Evolutionary conservation across 2,329 filamentous ascomycete species (phyloP), one percentile per base, ranked within the genome.

Genomic region (Beauveria sp.): DNA sequence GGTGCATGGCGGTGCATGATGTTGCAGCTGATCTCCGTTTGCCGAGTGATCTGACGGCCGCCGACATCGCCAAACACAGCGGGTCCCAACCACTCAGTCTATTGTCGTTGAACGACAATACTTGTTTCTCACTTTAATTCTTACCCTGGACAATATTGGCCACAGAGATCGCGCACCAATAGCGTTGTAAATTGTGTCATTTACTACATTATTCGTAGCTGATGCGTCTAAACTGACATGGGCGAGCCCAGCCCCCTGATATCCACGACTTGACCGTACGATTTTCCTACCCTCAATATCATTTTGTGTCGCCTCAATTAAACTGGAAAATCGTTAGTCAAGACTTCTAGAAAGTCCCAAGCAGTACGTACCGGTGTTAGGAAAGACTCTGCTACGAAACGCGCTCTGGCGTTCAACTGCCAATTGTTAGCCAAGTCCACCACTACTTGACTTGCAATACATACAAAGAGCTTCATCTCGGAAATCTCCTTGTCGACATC

Each of bases 401-500:
- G 88, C 74, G 95, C 95, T 77, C 95, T 85, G 62, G 95, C 93
- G 75, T 99, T 99, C 74, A 99, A 81, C 93, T 97, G 71, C 59
- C 38, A 12, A 42, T n/a, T 58, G 42, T 62, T 52, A 62, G 54
- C 59, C 38, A 64, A 62, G 73, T 51, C 70, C 66, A 34, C 24
- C 31, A 14, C 5, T 10, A 26, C 20, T 59, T 34, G 31, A 18
- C 2, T 46, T 3, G 22, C 49, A n/a, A 52, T 38, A 81, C 91
- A 68, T 84, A 97, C 93, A 77, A 99, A 99, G 70, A 99, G 88
- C 84, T 99, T 99, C 95, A 99, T 98, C 79, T 99, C 96, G 3
- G 95, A 98, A 64, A 99, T 99, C 77, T 99, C 95, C 82, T 99
- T 99, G 76, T 99, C 96, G 5, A 99, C 96, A 75, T 99, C 95